phyloP scores from a whole-genome alignment of 495 filamentous ascomycete species.

The Rostrohypoxylon terebratum region DNA sequence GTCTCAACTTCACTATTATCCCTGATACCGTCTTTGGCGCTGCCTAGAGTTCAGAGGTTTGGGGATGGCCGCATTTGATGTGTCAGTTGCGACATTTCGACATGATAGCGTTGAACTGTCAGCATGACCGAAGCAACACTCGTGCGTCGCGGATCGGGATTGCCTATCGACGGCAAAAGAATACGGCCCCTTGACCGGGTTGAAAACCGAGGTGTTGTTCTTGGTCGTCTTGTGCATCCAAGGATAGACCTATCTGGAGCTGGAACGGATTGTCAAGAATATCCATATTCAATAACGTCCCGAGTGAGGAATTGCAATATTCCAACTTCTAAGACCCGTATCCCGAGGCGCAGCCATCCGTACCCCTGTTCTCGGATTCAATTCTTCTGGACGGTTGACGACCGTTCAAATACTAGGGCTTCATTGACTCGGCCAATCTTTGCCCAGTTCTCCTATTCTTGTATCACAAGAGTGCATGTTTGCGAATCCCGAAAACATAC shows the following conservation, averaged over 20 bases:
- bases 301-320: background rate
- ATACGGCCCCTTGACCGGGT: constrained; percentile 1
- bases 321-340: constrained; percentile 1
- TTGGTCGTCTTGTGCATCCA: background rate
- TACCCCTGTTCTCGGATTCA: background rate
- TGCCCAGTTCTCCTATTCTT: constrained; percentile 10
- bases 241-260: background rate
- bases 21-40: constrained; percentile 47
- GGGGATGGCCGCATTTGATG: constrained; percentile 21
- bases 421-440: background rate
- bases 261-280: constrained; percentile 1
- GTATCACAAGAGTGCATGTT: constrained; percentile 4
- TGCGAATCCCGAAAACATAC: constrained; percentile 9
- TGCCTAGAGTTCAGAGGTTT: constrained; percentile 35
- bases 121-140: constrained; percentile 24
- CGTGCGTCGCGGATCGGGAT: constrained; percentile 29
- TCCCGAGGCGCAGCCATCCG: constrained; percentile 1
- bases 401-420: constrained; percentile 3
- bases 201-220: background rate
- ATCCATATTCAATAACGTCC: background rate
- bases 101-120: constrained; percentile 19
- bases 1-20: constrained; percentile 48
- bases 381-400: background rate
- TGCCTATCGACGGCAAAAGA: constrained; percentile 9
- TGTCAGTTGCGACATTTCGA: constrained; percentile 26